phyloP scores from a whole-genome alignment of 1,284 basidiomycete genomes.

The Melampsora larici-populina region DNA sequence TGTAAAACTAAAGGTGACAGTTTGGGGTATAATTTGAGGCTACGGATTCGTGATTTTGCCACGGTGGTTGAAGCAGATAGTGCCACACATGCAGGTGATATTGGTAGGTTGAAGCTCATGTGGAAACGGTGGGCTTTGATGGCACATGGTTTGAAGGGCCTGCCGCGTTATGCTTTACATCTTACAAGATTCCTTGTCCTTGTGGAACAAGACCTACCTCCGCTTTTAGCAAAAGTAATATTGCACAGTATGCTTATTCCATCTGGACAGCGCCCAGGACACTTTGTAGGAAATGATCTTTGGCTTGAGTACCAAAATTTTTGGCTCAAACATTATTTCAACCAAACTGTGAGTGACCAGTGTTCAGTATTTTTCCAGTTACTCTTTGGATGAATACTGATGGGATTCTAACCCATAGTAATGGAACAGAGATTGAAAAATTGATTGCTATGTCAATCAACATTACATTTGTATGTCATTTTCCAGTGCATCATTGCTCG shows the following conservation, averaged over 20 bases:
- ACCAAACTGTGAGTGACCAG: too few species aligned
- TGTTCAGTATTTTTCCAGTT: too few species aligned
- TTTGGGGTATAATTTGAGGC: background rate
- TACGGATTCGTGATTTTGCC: constrained; percentile 9
- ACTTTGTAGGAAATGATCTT: too few species aligned
- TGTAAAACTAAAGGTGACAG: background rate
- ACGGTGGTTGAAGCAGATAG: constrained; percentile 14
- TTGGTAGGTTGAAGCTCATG: background rate
- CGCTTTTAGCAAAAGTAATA: constrained; percentile 4
- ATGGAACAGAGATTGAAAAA: too few species aligned
- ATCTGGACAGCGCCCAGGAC: background rate
- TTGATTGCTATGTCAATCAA: too few species aligned
- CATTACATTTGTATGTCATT: too few species aligned
- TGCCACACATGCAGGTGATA: too few species aligned
- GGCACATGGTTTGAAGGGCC: constrained; percentile 18
- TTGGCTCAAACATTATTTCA: too few species aligned
- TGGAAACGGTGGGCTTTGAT: constrained; percentile 20
- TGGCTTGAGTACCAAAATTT: too few species aligned
- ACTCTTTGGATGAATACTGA: too few species aligned
- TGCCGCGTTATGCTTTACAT: constrained; percentile 13
- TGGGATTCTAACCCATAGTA: too few species aligned
- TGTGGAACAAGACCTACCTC: constrained; percentile 4
- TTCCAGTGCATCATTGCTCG: too few species aligned
- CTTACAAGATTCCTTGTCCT: constrained; percentile 3
- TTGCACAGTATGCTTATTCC: constrained; percentile 10